These are phyloP conservation scores for Bipolaris bicolor DNA, from an alignment of 2,329 filamentous ascomycete genomes.

Conservation along the genomic window DNA sequence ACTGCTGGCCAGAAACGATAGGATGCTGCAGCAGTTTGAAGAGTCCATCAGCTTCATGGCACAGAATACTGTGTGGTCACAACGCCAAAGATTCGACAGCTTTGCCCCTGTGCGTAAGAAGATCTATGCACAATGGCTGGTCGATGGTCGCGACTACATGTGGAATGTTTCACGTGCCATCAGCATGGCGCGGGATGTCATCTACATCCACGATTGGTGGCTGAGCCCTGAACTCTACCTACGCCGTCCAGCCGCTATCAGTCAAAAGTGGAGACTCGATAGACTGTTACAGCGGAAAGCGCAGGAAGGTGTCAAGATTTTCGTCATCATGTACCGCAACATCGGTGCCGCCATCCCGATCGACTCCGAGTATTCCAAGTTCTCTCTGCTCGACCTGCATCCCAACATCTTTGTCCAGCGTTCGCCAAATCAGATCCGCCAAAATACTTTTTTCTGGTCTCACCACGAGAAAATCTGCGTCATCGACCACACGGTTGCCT, in stretches of 20 bases:
- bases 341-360: constrained; percentile 97
- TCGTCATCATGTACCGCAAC: constrained; percentile 97
- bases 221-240: constrained; percentile 95
- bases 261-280: constrained; percentile 96
- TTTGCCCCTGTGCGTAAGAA: constrained; percentile 88
- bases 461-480: constrained; percentile 99
- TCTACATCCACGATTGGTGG: constrained; percentile 99
- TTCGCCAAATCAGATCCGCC: constrained; percentile 96
- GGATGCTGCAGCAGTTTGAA: constrained; percentile 88
- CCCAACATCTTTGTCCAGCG: constrained; percentile 96
- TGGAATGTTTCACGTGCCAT: constrained; percentile 98
- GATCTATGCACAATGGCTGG: constrained; percentile 93
- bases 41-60: constrained; percentile 90
- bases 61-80: constrained; percentile 79
- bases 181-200: constrained; percentile 95
- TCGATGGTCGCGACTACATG: constrained; percentile 98
- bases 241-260: constrained; percentile 90
- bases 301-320: constrained; percentile 93
- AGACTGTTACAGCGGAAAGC: constrained; percentile 92
- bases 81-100: constrained; percentile 85
- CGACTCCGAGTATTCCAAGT: constrained; percentile 97
- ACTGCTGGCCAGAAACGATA: constrained; percentile 87
- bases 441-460: constrained; percentile 99
- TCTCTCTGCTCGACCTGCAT: constrained; percentile 90
- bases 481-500: constrained; percentile 93